Evolutionary conservation across 768 basidiomycete genomes (phyloP).

Genomic region (Suillus lakei): DNA sequence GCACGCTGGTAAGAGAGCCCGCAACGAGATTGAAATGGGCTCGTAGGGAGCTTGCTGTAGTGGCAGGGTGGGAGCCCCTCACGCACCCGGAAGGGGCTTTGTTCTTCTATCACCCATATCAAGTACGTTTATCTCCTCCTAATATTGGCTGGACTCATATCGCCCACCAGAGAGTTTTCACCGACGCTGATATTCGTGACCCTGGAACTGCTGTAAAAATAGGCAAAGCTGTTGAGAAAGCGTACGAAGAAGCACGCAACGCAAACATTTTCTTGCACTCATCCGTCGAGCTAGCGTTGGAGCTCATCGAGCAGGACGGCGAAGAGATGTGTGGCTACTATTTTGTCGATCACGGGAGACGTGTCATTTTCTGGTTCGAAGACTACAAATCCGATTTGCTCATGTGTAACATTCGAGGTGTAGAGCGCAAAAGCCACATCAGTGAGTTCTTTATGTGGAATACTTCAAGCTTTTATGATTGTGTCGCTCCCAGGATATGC

Average conservation of each 20-base stretch:
- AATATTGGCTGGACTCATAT: background rate
- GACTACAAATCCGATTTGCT: slow-evolving; percentile 37
- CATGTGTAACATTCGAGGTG: slow-evolving; percentile 42
- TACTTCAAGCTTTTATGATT: background rate
- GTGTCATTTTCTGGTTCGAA: slow-evolving; percentile 53
- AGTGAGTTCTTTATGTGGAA: slow-evolving; percentile 35
- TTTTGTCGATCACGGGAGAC: slow-evolving; percentile 45
- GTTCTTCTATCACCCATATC: slow-evolving; percentile 51
- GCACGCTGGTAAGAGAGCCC: background rate
- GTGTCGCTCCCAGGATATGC: background rate
- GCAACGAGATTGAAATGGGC: background rate
- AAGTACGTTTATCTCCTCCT: slow-evolving; percentile 34
- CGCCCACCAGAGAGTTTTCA: background rate
- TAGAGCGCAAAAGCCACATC: slow-evolving; percentile 41
- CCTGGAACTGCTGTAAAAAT: background rate
- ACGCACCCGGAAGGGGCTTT: slow-evolving; percentile 58
- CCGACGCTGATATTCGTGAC: background rate
- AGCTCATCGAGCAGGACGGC: background rate
- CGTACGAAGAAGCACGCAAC: background rate
- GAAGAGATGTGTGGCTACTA: slow-evolving; percentile 39
- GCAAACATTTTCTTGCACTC: background rate
- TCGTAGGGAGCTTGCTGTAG: background rate
- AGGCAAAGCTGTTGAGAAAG: background rate
- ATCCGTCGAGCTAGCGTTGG: background rate
- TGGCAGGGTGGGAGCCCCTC: background rate